Evolutionary conservation across 1,139 yeast species (phyloP), one percentile per base, ranked within the genome.

Genomic region (Sugiyamaella neomexicana): DNA sequence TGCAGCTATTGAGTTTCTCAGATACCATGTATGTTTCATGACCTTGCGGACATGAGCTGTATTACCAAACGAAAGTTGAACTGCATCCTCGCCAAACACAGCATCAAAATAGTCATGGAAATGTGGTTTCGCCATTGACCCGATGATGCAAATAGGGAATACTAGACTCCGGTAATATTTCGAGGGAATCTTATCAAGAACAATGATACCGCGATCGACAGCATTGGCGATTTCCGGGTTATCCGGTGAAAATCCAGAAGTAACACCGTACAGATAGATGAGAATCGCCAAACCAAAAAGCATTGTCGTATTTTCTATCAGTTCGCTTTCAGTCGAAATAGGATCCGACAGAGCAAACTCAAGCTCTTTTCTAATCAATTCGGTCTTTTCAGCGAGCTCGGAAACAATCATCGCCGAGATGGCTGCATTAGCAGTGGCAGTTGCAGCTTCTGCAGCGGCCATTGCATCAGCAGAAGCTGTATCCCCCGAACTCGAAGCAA

Each of bases 81-180:
- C 16, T 8, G 50, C 34, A 31, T 52, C 53, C 15, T 39, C 38
- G 32, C 52, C 57, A 39, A 55, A 55, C 7, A 55, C 20, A 12
- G 39, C 27, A 41, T 36, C 36, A 25, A 52, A 52, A 20, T 37
- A 49, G n/a, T 42, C 46, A 25, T 53, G 34, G 39, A 36, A 41
- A 23, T 46, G 46, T 15, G 52, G 50, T 20, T 47, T 46, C 2
- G 58, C 51, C 52, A 55, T 50, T 15, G 51, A 52, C 8, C 54
- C 58, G 27, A 55, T 23, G n/a, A 46, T 50, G 16, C 56, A 53
- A 6, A 55, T 50, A 10, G 58, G 58, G 17, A 55, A 53, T 8
- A 56, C 59, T 16, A 56, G 50, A 9, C 56, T 52, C 5, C 59
- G 51, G 40, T 56, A 53, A 27, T 56, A 56, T 12, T 42, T 38